phyloP scores from a whole-genome alignment of 106 monocot species.

The Allium fistulosum region DNA sequence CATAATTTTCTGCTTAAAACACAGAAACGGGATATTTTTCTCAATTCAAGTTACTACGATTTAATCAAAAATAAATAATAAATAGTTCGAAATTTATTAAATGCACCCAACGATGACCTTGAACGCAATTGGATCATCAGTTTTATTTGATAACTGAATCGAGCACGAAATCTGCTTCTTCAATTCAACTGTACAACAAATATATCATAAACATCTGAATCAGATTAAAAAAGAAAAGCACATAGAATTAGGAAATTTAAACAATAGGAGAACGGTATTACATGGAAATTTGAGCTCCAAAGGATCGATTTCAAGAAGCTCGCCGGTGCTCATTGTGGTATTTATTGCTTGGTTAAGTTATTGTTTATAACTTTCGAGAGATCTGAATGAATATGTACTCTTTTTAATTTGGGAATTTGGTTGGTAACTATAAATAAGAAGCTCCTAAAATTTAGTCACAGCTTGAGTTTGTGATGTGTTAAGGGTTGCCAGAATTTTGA shows the following conservation, averaged over 20 bases:
- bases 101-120: constrained; percentile 33
- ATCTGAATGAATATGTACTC: neutral
- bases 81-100: too few relatives aligned
- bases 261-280: neutral
- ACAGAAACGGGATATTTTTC: neutral
- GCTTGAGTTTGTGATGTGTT: too few relatives aligned
- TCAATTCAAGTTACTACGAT: neutral
- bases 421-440: too few relatives aligned
- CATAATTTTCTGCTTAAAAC: too few relatives aligned
- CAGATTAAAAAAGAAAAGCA: neutral
- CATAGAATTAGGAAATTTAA: neutral
- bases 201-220: neutral
- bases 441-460: too few relatives aligned
- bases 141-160: constrained; percentile 69
- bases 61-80: neutral
- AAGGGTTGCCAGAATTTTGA: too few relatives aligned
- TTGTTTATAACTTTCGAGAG: neutral
- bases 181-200: constrained; percentile 55
- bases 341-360: neutral
- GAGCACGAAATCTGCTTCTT: constrained; percentile 96
- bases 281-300: constrained; percentile 18
- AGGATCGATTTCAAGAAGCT: constrained; percentile 13
- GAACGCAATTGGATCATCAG: constrained; percentile 67
- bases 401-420: neutral
- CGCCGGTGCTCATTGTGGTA: constrained; percentile 9